A percentile compares a stretch with the other conserved stretches of the same genome.
Evolutionary conservation across 305 asterid genomes (phyloP).

Genomic region (Fraxinus platypoda): DNA sequence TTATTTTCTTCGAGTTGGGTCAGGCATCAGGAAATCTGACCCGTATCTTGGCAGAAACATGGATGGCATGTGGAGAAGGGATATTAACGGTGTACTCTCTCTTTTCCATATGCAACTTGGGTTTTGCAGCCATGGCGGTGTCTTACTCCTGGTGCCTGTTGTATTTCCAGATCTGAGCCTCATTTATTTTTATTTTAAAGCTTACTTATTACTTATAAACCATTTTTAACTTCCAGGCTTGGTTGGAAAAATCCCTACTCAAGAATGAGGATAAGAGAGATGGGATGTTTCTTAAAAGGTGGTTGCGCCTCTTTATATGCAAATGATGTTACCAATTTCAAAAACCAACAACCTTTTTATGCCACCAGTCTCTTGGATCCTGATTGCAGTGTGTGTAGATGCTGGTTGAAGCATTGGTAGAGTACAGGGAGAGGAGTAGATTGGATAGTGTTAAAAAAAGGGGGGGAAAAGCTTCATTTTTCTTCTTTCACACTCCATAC

Average conservation of each 20-base stretch:
- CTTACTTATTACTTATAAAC: too few relatives aligned
- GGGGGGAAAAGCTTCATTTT: not conserved
- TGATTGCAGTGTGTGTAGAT: not conserved
- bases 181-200: not conserved
- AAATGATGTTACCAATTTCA: not conserved
- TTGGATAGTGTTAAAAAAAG: too few relatives aligned
- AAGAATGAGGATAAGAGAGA: conserved; percentile 30
- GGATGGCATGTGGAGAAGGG: conserved; percentile 20
- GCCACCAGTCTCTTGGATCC: not conserved
- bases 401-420: not conserved
- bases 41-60: conserved; percentile 39
- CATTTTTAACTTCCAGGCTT: not conserved
- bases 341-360: conserved; percentile 20
- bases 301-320: conserved; percentile 29
- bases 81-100: not conserved
- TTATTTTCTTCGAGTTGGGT: too few relatives aligned
- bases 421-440: not conserved
- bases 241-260: conserved; percentile 19
- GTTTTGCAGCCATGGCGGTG: conserved; percentile 34
- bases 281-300: conserved; percentile 27
- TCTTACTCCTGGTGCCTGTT: conserved; percentile 5
- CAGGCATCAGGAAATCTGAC: not conserved
- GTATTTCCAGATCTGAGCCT: conserved; percentile 37
- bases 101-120: conserved; percentile 26
- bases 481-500: too few relatives aligned